Conservation (phyloP, 768 basidiomycete species). For the Pleurotus platypus region DNA sequence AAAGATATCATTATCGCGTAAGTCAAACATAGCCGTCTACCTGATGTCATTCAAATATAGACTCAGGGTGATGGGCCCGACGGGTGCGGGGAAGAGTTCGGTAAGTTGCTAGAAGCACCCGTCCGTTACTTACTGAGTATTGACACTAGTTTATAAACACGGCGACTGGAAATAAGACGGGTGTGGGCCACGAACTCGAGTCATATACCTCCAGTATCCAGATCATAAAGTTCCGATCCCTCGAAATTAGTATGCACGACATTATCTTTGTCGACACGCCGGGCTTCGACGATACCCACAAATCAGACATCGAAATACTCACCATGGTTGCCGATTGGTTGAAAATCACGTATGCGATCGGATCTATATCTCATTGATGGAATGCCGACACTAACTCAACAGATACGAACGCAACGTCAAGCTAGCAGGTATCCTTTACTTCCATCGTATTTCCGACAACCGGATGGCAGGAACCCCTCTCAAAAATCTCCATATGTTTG, state of each 20-base stretch:
- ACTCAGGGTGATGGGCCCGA: constrained; percentile 17
- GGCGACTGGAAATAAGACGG: constrained; percentile 1
- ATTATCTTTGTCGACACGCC: constrained; percentile 19
- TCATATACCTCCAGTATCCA: constrained; percentile 11
- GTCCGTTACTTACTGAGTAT: background rate
- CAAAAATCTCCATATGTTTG: constrained; percentile 12
- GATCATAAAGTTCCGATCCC: background rate
- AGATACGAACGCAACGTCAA: constrained; percentile 11
- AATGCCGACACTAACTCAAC: background rate
- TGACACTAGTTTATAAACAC: constrained; percentile 17
- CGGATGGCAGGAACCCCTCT: constrained; percentile 9
- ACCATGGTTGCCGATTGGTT: constrained; percentile 17
- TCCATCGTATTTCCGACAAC: constrained; percentile 18
- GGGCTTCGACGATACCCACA: constrained; percentile 17
- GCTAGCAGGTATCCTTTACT: constrained; percentile 17
- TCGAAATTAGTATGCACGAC: constrained; percentile 4
- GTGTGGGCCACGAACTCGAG: constrained; percentile 13
- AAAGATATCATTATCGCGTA: constrained; percentile 12
- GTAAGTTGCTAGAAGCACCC: constrained; percentile 1
- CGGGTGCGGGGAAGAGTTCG: constrained; percentile 18
- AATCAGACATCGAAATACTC: constrained; percentile 15
- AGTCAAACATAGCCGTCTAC: background rate
- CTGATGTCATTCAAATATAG: background rate
- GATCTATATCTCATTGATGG: background rate
- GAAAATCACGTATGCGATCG: constrained; percentile 7